These are phyloP conservation scores for Neonectria neomacrospora DNA, from an alignment of 2,329 filamentous ascomycete species.

Conservation along the genomic window DNA sequence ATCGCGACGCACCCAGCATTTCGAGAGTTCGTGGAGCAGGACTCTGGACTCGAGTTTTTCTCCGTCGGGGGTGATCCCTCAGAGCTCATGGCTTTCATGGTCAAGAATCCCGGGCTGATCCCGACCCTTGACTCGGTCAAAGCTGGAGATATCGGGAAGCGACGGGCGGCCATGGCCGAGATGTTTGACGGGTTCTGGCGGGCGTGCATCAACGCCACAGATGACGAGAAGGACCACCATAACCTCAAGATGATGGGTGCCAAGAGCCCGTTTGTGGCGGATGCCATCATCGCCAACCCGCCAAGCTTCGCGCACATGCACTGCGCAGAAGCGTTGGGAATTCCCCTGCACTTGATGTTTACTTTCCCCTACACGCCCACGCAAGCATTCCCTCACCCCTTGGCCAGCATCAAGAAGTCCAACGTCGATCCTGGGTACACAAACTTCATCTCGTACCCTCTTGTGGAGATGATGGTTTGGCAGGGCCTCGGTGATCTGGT, in stretches of 20 bases:
- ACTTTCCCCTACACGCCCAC: slow-evolving; percentile 86
- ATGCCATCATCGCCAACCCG: slow-evolving; percentile 88
- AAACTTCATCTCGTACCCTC: slow-evolving; percentile 83
- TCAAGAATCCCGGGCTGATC: slow-evolving; percentile 83
- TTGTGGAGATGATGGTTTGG: slow-evolving; percentile 91
- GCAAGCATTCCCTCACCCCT: slow-evolving; percentile 78
- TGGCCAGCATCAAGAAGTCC: slow-evolving; percentile 78
- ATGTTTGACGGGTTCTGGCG: slow-evolving; percentile 89
- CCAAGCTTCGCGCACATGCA: slow-evolving; percentile 82
- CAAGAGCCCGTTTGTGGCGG: slow-evolving; percentile 71
- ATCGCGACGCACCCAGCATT: slow-evolving; percentile 85
- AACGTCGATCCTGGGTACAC: slow-evolving; percentile 79
- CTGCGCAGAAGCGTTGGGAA: slow-evolving; percentile 80
- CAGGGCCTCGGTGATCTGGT: slow-evolving; percentile 85
- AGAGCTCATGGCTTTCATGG: slow-evolving; percentile 89
- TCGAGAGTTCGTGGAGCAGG: slow-evolving; percentile 77
- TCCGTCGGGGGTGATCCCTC: slow-evolving; percentile 81
- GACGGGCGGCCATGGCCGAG: slow-evolving; percentile 77
- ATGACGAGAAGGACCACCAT: slow-evolving; percentile 67
- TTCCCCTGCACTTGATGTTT: slow-evolving; percentile 88
- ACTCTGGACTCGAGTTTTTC: slow-evolving; percentile 82
- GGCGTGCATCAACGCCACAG: slow-evolving; percentile 78
- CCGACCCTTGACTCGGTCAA: slow-evolving; percentile 78
- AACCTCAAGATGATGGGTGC: slow-evolving; percentile 74
- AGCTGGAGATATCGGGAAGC: slow-evolving; percentile 75